Conservation (phyloP, 371 early-diverging fungal genomes). For the Mortierella sp. region DNA sequence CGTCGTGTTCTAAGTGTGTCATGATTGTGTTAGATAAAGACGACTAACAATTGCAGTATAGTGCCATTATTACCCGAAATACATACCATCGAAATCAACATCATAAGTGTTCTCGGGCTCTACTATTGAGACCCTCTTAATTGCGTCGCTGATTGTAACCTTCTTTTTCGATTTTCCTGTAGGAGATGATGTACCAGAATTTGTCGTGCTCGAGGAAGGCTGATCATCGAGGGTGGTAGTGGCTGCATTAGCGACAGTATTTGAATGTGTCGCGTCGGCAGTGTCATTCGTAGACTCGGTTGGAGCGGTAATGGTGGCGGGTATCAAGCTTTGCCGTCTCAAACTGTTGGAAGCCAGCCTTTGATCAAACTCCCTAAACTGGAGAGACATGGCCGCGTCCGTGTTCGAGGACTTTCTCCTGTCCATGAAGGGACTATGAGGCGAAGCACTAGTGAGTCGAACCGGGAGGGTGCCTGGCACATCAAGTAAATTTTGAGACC, state of each 20-base stretch:
- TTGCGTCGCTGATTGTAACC: conserved; percentile 37
- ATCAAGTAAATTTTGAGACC: conserved; percentile 36
- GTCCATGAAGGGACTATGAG: conserved; percentile 30
- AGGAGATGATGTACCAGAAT: conserved; percentile 19
- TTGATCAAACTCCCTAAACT: conserved; percentile 54
- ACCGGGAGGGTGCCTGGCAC: conserved; percentile 38
- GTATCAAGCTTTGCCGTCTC: conserved; percentile 44
- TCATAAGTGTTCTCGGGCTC: conserved; percentile 19
- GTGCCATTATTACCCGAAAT: no score
- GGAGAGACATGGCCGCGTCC: conserved; percentile 41
- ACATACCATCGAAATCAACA: conserved; percentile 20
- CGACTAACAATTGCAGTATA: no score
- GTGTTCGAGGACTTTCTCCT: conserved; percentile 27
- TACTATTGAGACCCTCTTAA: conserved; percentile 35
- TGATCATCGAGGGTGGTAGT: conserved; percentile 11
- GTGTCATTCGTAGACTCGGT: neutral
- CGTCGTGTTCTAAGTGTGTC: neutral
- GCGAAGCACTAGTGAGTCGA: conserved; percentile 42
- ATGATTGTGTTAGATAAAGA: no score
- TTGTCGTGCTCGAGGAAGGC: conserved; percentile 8
- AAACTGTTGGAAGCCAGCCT: conserved; percentile 42
- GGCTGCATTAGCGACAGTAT: conserved; percentile 29
- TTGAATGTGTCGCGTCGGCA: conserved; percentile 19
- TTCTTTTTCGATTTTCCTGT: conserved; percentile 43
- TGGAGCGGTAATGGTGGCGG: conserved; percentile 4